Base-by-base conservation (phyloP, 768 basidiomycete genomes). In the Pleurotus citrinopileatus region DNA sequence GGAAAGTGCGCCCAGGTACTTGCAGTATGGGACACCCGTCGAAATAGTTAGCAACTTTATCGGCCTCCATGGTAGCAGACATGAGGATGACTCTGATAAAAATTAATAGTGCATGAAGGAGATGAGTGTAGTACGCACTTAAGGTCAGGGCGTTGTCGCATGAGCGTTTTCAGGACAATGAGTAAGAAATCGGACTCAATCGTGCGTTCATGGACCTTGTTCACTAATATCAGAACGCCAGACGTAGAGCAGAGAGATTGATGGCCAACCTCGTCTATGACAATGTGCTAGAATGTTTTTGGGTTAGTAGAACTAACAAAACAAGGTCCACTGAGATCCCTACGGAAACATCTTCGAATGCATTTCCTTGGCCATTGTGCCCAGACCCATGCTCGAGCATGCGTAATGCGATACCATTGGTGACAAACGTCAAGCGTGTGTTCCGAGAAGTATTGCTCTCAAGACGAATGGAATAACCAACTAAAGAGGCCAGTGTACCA, bases 121-220 rank as follows among this genome's bases (percentile, higher is more conserved):
- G 45, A 27, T 55, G 13, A 32, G n/a, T 15, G 17, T 47, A 17
- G 42, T 27, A 32, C 5, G 55, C 59, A 89, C 94, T 91, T 95
- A n/a, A 99, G 74, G 61, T 96, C 86, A 45, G 86, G 80, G 22
- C 91, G 80, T 58, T 87, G 82, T 52, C 78, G 70, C 48, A 97
- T 68, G 28, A 98, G 72, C 13, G 89, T 86, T 68, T 92, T 94
- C 51, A 99, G 77, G 4, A 98, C 92, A 59, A 98, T 93, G 27
- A 99, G 75, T 27, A 99, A 79, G 72, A 99, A 99, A 68, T 98
- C 96, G 0, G 93, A 95, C 65, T 99, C 96, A 60, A 99, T 97
- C 5, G 87, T 92, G 19, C 96, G 86, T 73, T 99, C 96, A 63
- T 99, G 96, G 43, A 97, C 92, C 86, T 89, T 58, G 10, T 26